Percentiles rank a stretch among this genome's conserved stretches.
phyloP scores from a whole-genome alignment of 1,139 yeast genomes.

The Kodamaea suecica region DNA sequence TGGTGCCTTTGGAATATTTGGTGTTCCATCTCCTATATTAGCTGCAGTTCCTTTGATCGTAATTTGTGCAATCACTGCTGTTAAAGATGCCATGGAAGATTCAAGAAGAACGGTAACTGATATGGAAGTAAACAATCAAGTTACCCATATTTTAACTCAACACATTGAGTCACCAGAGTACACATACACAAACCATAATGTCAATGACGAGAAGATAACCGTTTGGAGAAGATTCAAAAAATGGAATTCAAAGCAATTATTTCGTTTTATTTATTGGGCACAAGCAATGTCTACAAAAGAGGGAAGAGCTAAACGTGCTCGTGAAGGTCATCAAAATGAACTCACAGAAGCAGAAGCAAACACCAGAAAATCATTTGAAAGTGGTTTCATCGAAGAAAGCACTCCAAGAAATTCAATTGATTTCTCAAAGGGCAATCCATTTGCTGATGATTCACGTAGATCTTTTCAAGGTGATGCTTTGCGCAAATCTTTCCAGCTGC shows the following conservation, averaged over 20 bases:
- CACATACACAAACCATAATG: slow-evolving; percentile 41
- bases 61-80: slow-evolving; percentile 52
- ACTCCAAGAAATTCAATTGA: slow-evolving; percentile 8
- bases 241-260: slow-evolving; percentile 32
- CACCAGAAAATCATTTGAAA: slow-evolving; percentile 35
- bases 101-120: slow-evolving; percentile 52
- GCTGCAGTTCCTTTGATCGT: slow-evolving; percentile 60
- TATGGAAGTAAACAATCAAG: slow-evolving; percentile 52
- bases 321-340: slow-evolving; percentile 19
- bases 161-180: slow-evolving; percentile 8
- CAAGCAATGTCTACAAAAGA: slow-evolving; percentile 35
- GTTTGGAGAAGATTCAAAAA: slow-evolving; percentile 63
- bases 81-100: slow-evolving; percentile 59
- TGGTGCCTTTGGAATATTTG: slow-evolving; percentile 54
- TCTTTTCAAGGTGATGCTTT: not conserved
- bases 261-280: slow-evolving; percentile 27
- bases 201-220: slow-evolving; percentile 48
- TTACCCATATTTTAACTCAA: slow-evolving; percentile 41
- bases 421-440: slow-evolving; percentile 18
- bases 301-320: slow-evolving; percentile 33
- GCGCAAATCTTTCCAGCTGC: slow-evolving; percentile 24
- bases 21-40: slow-evolving; percentile 54
- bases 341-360: slow-evolving; percentile 8
- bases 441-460: slow-evolving; percentile 15
- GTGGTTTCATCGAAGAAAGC: slow-evolving; percentile 15